Conservation (phyloP, 371 early-diverging fungal species). For the Rhizopus delemar region DNA sequence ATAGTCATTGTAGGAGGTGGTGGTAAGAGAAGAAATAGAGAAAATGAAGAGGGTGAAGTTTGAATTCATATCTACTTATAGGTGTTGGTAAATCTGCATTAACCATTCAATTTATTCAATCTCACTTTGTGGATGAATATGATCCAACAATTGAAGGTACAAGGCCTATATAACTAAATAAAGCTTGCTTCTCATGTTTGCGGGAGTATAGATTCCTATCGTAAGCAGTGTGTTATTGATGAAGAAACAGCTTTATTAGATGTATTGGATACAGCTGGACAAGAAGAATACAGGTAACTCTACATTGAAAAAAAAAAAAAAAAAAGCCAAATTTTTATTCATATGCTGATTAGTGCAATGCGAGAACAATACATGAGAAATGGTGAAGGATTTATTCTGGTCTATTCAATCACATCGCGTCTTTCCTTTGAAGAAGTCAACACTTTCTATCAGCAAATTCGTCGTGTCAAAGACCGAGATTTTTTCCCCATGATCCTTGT, state of each 20-base stretch:
- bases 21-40: slow-evolving; percentile 51
- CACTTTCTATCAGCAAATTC: slow-evolving; percentile 76
- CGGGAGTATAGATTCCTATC: slow-evolving; percentile 76
- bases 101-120: slow-evolving; percentile 88
- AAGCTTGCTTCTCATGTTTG: slow-evolving; percentile 1
- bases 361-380: slow-evolving; percentile 79
- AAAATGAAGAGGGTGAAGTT: background rate
- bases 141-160: slow-evolving; percentile 91
- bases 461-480: slow-evolving; percentile 80
- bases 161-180: background rate
- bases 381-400: slow-evolving; percentile 52
- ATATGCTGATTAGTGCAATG: slow-evolving; percentile 56
- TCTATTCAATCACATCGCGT: slow-evolving; percentile 75
- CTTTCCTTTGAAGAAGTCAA: slow-evolving; percentile 81
- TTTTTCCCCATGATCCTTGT: slow-evolving; percentile 89
- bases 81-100: slow-evolving; percentile 84
- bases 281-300: slow-evolving; percentile 81
- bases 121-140: slow-evolving; percentile 88
- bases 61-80: slow-evolving; percentile 11
- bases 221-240: slow-evolving; percentile 86
- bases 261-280: slow-evolving; percentile 93
- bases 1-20: slow-evolving; percentile 89
- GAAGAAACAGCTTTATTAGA: slow-evolving; percentile 81
- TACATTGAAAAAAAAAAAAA: background rate
- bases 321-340: background rate